Percentiles rank a stretch among this genome's conserved stretches.
Evolutionary conservation across 202 grass and related monocot species (phyloP).

Genomic region (Panicum hallii): DNA sequence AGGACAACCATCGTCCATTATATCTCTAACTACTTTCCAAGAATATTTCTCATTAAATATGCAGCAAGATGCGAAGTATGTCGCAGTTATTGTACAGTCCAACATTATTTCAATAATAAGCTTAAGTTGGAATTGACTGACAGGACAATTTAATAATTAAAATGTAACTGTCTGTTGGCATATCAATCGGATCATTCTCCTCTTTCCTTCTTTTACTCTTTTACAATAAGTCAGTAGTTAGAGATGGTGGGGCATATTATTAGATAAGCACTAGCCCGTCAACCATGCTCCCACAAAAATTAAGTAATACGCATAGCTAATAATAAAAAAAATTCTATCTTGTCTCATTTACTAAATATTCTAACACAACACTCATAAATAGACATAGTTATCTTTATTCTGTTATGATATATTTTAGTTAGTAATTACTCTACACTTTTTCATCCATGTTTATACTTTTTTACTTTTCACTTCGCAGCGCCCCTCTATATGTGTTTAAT

Average conservation of each 20-base stretch:
- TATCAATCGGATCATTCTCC: not conserved
- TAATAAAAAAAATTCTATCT: too few relatives aligned
- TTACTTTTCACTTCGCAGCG: too few relatives aligned
- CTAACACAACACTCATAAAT: too few relatives aligned
- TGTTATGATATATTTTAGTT: too few relatives aligned
- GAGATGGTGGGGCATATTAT: not conserved
- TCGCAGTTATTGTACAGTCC: not conserved
- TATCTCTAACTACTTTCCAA: not conserved
- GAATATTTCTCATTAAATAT: not conserved
- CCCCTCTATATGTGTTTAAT: too few relatives aligned
- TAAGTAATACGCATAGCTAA: too few relatives aligned
- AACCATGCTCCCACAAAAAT: too few relatives aligned
- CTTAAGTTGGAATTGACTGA: not conserved
- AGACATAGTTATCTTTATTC: too few relatives aligned
- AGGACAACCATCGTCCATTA: not conserved
- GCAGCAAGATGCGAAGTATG: not conserved
- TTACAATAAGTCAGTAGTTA: not conserved
- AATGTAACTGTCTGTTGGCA: not conserved
- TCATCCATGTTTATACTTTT: too few relatives aligned
- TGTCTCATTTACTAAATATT: too few relatives aligned
- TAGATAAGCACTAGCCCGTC: not conserved
- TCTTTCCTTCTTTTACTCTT: not conserved
- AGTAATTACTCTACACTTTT: too few relatives aligned
- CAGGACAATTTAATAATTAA: not conserved
- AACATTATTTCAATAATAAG: not conserved